These are phyloP conservation scores for Camellia oleifera DNA, from an alignment of 179 eudicot genomes.

Conservation along the genomic window DNA sequence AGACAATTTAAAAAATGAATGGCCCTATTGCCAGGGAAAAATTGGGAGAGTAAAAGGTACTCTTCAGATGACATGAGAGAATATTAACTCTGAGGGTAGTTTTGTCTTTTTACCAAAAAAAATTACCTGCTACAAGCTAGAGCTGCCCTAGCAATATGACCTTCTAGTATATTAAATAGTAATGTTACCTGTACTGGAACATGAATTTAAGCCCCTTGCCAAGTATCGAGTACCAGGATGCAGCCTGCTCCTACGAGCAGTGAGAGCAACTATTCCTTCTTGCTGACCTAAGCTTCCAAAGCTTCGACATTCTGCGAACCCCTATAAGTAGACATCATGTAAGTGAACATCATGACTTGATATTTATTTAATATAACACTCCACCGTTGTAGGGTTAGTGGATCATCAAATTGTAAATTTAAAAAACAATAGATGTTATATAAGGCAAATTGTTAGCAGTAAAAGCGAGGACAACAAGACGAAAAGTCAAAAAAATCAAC, in stretches of 20 bases:
- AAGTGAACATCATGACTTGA: constrained; percentile 20
- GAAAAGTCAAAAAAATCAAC: background rate
- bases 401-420: background rate
- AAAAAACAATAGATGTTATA: background rate
- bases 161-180: background rate
- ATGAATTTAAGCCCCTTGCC: constrained; percentile 95
- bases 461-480: background rate
- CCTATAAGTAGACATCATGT: constrained; percentile 49
- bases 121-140: background rate
- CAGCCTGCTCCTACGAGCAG: constrained; percentile 97
- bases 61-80: background rate
- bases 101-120: background rate
- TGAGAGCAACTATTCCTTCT: constrained; percentile 90
- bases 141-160: background rate
- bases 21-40: background rate
- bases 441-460: background rate
- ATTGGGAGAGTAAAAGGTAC: background rate
- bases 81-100: background rate
- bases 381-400: background rate
- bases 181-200: constrained; percentile 82
- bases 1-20: background rate
- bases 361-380: constrained; percentile 5
- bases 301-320: constrained; percentile 87
- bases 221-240: constrained; percentile 99
- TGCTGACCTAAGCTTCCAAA: constrained; percentile 98